Base-by-base conservation (phyloP, 2,329 filamentous ascomycete genomes). In the Fusarium nelsonii region DNA sequence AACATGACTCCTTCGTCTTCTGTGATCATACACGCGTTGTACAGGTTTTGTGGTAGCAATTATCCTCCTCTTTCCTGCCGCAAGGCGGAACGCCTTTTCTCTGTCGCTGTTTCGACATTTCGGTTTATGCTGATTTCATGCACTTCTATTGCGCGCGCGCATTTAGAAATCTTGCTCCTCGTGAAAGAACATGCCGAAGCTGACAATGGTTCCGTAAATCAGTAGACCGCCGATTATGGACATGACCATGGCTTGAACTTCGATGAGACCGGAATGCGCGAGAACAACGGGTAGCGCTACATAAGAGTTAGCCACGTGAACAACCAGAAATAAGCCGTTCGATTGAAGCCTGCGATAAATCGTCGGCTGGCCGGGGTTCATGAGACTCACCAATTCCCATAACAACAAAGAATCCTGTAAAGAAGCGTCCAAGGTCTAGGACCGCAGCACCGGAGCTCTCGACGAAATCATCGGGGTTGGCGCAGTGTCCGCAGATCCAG, bases 121-220 rank as follows among this genome's bases (percentile, higher is more conserved):
- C 32, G 40, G 26, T 50, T 28, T 20, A 34, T 44, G 46, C 54
- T 39, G 39, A 23, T 36, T 43, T 41, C 33, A 51, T 55, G 40
- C 46, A 33, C 23, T 41, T 32, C 37, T 14, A 11, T 41, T 36
- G 40, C 34, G 26, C 30, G 54, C 34, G 51, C 63, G 54, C 36
- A 52, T 65, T 83, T 82, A 98, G 80, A 98, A 99, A 75, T 98
- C 96, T 78, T 97, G 92, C 79, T 98, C 94, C 81, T 98, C 94
- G 79, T 95, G 92, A 85, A 99, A 99, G 84, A 98, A 99, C 90
- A 97, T 92, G 71, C 92, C 91, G 81, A 99, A 99, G 83, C 92
- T 96, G 82, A 99, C 97, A 78, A 99, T 97, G 49, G 96, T 99
- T 59, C 93, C 93, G 82, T 99, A 99, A 79, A 99, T 99, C 78